Evolutionary conservation across 1,284 basidiomycete species (phyloP).

Genomic region (Pascua guehoae): DNA sequence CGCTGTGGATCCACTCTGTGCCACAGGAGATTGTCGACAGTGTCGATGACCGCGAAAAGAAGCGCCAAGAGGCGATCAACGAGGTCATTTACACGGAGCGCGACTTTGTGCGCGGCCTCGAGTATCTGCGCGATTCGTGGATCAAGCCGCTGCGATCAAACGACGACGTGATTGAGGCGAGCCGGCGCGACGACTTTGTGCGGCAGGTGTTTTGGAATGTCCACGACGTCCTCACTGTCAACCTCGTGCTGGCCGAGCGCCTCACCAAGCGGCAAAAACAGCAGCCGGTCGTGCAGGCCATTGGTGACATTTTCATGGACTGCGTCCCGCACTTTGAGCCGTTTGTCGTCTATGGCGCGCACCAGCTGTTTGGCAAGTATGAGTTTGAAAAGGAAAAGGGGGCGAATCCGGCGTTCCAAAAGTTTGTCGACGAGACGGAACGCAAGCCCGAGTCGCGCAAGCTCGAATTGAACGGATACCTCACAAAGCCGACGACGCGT

Average conservation of each 20-base stretch:
- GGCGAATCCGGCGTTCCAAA: slow-evolving; percentile 86
- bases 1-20: slow-evolving; percentile 96
- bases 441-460: slow-evolving; percentile 92
- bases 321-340: slow-evolving; percentile 82
- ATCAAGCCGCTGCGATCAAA: slow-evolving; percentile 71
- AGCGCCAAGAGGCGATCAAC: slow-evolving; percentile 96
- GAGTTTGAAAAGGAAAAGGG: slow-evolving; percentile 99
- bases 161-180: slow-evolving; percentile 68
- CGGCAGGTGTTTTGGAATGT: slow-evolving; percentile 98
- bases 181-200: slow-evolving; percentile 79
- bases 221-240: slow-evolving; percentile 87
- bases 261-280: slow-evolving; percentile 93
- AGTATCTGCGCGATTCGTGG: slow-evolving; percentile 95
- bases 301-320: slow-evolving; percentile 90
- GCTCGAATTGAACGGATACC: slow-evolving; percentile 94
- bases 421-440: slow-evolving; percentile 92
- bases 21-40: slow-evolving; percentile 89
- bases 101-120: slow-evolving; percentile 96
- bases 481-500: slow-evolving; percentile 97
- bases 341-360: slow-evolving; percentile 92
- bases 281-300: slow-evolving; percentile 83
- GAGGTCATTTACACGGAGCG: slow-evolving; percentile 98
- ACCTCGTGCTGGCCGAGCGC: slow-evolving; percentile 83
- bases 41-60: slow-evolving; percentile 89
- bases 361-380: slow-evolving; percentile 97